A percentile compares a stretch with the other conserved stretches of the same genome.
phyloP scores from a whole-genome alignment of 257 asterid species.

The Leptodermis oblonga region DNA sequence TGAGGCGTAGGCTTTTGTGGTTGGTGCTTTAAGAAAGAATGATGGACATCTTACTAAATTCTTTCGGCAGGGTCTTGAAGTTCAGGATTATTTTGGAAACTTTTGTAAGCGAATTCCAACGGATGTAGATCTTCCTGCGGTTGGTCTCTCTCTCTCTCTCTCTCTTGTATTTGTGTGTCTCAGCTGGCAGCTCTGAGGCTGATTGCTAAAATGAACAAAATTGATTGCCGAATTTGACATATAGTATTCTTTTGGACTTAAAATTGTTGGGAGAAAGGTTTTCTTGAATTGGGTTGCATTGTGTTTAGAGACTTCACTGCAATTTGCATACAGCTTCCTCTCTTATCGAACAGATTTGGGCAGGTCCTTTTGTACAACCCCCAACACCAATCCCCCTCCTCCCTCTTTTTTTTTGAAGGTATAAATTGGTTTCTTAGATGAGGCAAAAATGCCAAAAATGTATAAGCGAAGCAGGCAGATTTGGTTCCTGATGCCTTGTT shows the following conservation, averaged over 20 bases:
- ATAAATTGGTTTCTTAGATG: background rate
- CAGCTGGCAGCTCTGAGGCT: background rate
- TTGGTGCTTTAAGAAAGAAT: slow-evolving; percentile 14
- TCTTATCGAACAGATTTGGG: background rate
- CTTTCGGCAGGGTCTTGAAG: slow-evolving; percentile 84
- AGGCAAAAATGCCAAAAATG: too few species aligned
- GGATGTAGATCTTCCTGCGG: slow-evolving; percentile 96
- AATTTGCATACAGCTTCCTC: too few species aligned
- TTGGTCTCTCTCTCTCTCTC: slow-evolving; percentile 40
- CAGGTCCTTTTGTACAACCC: background rate
- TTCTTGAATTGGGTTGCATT: background rate
- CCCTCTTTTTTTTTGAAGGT: background rate
- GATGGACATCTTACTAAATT: slow-evolving; percentile 2
- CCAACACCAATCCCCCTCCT: background rate
- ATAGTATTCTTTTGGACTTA: background rate
- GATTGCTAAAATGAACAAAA: background rate
- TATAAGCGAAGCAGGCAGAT: background rate
- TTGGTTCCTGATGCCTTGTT: background rate
- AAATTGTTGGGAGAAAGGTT: background rate
- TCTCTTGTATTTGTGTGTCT: background rate
- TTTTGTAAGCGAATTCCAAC: slow-evolving; percentile 97
- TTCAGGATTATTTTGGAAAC: slow-evolving; percentile 91
- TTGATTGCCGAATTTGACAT: background rate
- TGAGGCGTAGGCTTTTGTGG: background rate
- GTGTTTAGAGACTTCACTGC: background rate